These are phyloP conservation scores for Wallacemonas sp. DNA, from an alignment of 208 protist species.

Conservation along the genomic window DNA sequence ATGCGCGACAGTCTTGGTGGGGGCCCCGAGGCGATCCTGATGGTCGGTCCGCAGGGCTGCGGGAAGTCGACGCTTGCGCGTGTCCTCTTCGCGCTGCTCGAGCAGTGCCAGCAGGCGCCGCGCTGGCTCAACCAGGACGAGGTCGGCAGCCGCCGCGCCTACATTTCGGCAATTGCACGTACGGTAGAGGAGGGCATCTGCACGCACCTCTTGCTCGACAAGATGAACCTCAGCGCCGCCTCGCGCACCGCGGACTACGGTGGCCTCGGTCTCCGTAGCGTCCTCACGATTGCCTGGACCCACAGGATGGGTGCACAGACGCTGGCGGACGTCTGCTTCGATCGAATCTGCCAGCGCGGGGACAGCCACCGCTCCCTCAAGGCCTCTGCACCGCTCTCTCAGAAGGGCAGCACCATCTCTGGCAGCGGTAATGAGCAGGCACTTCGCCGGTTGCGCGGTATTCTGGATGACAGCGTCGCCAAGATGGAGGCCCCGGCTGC, in stretches of 20 bases:
- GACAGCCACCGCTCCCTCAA: conserved; percentile 62
- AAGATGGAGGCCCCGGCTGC: conserved; percentile 41
- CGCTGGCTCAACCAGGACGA: conserved; percentile 90
- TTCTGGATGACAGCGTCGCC: conserved; percentile 39
- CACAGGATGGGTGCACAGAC: conserved; percentile 44
- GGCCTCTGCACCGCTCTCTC: background rate
- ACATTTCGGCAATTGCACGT: conserved; percentile 51
- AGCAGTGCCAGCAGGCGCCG: conserved; percentile 50
- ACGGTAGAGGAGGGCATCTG: conserved; percentile 36
- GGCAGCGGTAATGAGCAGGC: background rate
- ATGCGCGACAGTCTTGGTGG: background rate
- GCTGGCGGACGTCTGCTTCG: conserved; percentile 57
- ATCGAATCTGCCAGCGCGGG: conserved; percentile 59
- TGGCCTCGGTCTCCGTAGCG: conserved; percentile 29
- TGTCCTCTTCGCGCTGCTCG: conserved; percentile 52
- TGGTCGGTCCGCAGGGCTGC: conserved; percentile 80
- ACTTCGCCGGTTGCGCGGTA: conserved; percentile 32
- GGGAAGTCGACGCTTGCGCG: conserved; percentile 84
- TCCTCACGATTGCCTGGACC: conserved; percentile 48
- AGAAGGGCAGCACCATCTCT: background rate
- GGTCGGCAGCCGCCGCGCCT: conserved; percentile 44
- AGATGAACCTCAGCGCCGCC: conserved; percentile 77
- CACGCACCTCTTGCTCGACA: conserved; percentile 82
- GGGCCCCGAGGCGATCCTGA: conserved; percentile 50
- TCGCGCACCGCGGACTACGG: conserved; percentile 53